Percentiles rank a stretch among this genome's conserved stretches.
Conservation (phyloP, 371 early-diverging fungal genomes). For the Mucor plumbeus region DNA sequence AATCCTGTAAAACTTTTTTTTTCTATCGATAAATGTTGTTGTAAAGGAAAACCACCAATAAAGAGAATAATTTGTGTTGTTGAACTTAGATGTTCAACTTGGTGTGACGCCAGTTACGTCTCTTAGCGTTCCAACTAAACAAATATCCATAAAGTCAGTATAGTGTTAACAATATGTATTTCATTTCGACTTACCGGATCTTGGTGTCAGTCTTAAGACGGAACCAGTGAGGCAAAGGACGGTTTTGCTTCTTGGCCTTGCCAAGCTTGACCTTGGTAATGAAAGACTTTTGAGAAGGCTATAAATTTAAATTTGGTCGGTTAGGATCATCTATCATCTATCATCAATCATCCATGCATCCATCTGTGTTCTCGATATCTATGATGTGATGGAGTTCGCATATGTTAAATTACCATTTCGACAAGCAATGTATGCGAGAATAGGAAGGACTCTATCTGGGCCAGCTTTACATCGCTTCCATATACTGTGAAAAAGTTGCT, state of each 20-base stretch:
- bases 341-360: background rate
- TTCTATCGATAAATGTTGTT: constrained; percentile 4
- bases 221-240: constrained; percentile 98
- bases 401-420: constrained; percentile 15
- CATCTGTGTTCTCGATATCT: background rate
- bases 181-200: constrained; percentile 68
- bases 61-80: background rate
- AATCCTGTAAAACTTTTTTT: background rate
- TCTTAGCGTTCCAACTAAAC: constrained; percentile 96
- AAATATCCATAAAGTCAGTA: background rate
- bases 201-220: constrained; percentile 95
- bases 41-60: background rate
- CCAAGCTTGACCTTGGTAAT: constrained; percentile 96
- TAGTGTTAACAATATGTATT: background rate
- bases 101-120: constrained; percentile 99
- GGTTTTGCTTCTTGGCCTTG: constrained; percentile 98
- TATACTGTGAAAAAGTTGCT: constrained; percentile 14
- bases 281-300: constrained; percentile 97
- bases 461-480: constrained; percentile 8
- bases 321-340: background rate
- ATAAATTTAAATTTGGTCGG: constrained; percentile 12
- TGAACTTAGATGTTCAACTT: constrained; percentile 90
- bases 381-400: background rate
- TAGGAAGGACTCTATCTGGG: constrained; percentile 17
- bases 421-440: constrained; percentile 20